Base-by-base conservation (phyloP, 2,329 filamentous ascomycete genomes). In the Ophiostoma ulmi region DNA sequence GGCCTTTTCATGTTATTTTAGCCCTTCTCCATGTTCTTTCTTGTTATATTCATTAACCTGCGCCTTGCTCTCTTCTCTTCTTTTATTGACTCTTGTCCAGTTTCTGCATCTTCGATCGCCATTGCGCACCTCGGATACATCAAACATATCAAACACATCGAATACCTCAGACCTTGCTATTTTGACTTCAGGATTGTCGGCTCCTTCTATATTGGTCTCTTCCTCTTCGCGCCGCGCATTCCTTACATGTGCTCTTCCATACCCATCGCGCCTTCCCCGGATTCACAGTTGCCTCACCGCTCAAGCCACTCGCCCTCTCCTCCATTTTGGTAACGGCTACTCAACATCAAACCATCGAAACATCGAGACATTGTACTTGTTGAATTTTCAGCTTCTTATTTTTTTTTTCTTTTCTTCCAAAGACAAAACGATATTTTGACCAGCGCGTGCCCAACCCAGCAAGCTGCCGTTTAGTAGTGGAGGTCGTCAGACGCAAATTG, bases 401-500 rank as follows among this genome's bases (percentile, higher is more conserved):
- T n/a, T n/a, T n/a, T n/a, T n/a, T n/a, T n/a, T n/a, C n/a, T n/a
- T n/a, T n/a, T n/a, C n/a, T 31, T 31, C 3, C 31, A 3, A 31
- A 31, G 31, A 31, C 0, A 31, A 31, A 31, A 31, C 31, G 31
- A 31, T 31, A 31, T 31, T 31, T 31, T 3, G 31, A 31, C 31
- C 31, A 31, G 31, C 31, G 31, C 31, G 31, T 31, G 31, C 3
- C 31, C 3, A 31, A 31, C 31, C 31, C 31, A 13, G 38, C 38
- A 22, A 55, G 52, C 11, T 10, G n/a, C 6, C 52, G 20, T 17
- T 55, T 36, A 64, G 20, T 31, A 64, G 58, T 64, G 63, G 36
- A 39, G 63, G 35, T n/a, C 31, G 63, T 31, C 22, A 61, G 63
- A 26, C 63, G 63, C 63, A 65, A 41, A 39, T n/a, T 20, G 31